These are phyloP conservation scores for Fusarium setosum DNA, from an alignment of 2,329 filamentous ascomycete genomes.

Conservation along the genomic window DNA sequence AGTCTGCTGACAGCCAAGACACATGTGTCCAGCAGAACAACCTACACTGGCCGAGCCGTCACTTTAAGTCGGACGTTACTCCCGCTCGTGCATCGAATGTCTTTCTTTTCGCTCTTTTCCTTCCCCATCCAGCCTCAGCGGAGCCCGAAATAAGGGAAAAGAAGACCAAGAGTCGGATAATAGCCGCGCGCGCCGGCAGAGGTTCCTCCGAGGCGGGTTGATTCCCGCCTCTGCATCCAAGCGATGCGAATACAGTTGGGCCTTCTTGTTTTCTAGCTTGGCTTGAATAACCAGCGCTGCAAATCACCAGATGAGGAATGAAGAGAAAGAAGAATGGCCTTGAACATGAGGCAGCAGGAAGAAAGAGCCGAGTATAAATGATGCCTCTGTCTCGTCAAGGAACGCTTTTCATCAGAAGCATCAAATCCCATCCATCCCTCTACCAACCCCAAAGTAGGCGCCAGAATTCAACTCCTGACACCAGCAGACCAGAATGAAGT, in stretches of 20 bases:
- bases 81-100: slow-evolving; percentile 3
- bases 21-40: not conserved
- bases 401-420: not conserved
- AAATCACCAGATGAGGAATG: not conserved
- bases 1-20: slow-evolving; percentile 10
- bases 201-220: no score
- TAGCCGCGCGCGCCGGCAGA: no score
- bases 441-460: not conserved
- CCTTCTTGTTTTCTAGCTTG: not conserved
- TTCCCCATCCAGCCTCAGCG: not conserved
- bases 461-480: not conserved
- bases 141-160: not conserved
- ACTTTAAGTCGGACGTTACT: not conserved
- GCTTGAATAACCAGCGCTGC: no score
- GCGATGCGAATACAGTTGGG: not conserved
- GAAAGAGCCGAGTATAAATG: not conserved
- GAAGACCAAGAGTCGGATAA: no score
- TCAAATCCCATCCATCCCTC: not conserved
- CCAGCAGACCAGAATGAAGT: slow-evolving; percentile 1
- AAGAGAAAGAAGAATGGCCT: not conserved
- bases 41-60: not conserved
- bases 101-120: not conserved
- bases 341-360: not conserved
- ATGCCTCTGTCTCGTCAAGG: not conserved
- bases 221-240: no score